Conservation (phyloP, 208 protist species). For the Crithidia thermophila region DNA sequence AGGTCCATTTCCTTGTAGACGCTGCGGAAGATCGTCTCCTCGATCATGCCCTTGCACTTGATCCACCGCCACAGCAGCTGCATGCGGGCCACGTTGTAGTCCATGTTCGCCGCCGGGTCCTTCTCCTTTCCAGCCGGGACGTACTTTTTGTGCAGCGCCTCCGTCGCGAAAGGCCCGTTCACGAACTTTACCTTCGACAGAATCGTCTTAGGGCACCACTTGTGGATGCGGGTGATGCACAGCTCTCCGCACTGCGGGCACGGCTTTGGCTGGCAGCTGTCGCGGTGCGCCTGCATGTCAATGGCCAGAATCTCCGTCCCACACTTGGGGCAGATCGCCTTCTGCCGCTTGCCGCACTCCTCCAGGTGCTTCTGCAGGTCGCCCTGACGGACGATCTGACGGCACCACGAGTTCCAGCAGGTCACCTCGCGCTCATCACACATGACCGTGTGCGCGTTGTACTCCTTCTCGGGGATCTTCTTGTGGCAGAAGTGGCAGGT, state of each 20-base stretch:
- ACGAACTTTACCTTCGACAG: conserved; percentile 34
- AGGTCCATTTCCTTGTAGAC: conserved; percentile 90
- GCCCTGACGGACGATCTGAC: conserved; percentile 77
- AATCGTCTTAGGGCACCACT: conserved; percentile 71
- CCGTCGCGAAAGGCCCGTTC: conserved; percentile 72
- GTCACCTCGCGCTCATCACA: conserved; percentile 89
- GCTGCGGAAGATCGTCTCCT: conserved; percentile 80
- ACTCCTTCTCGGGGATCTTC: conserved; percentile 73
- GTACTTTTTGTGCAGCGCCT: conserved; percentile 51
- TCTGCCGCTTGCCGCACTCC: conserved; percentile 74
- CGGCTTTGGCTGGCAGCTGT: conserved; percentile 69
- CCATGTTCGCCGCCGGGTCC: conserved; percentile 26
- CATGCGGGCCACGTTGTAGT: conserved; percentile 75
- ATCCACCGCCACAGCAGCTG: conserved; percentile 88
- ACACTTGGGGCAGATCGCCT: conserved; percentile 80
- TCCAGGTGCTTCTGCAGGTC: conserved; percentile 77
- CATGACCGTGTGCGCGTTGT: conserved; percentile 88
- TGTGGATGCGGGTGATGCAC: conserved; percentile 86
- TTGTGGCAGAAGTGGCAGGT: conserved; percentile 76
- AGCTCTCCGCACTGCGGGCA: conserved; percentile 77
- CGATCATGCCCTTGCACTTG: conserved; percentile 75
- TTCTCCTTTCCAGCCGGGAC: conserved; percentile 26
- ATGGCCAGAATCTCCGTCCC: conserved; percentile 64
- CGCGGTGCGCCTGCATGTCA: conserved; percentile 75
- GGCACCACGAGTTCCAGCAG: conserved; percentile 90